phyloP scores from a whole-genome alignment of 2,329 filamentous ascomycete genomes.

The Pseudocercospora eumusae region DNA sequence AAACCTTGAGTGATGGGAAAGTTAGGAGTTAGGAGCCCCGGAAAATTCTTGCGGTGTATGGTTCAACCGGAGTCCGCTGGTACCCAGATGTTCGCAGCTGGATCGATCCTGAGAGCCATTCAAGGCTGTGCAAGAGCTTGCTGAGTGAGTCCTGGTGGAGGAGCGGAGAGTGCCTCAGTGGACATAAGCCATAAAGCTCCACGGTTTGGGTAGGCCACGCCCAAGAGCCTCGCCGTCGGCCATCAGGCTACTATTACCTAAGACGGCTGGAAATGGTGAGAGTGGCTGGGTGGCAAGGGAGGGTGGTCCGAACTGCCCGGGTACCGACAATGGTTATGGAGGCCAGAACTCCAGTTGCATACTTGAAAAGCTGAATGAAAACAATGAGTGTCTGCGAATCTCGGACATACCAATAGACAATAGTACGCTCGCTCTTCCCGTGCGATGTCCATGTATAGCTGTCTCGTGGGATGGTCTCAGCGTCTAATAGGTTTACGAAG shows the following conservation, averaged over 20 bases:
- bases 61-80: not conserved
- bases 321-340: no score
- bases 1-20: not conserved
- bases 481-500: not conserved
- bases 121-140: not conserved
- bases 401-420: not conserved
- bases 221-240: not conserved
- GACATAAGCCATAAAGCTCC: not conserved
- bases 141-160: not conserved
- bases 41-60: not conserved
- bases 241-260: not conserved
- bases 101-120: not conserved
- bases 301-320: not conserved
- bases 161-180: not conserved
- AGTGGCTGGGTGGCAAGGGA: not conserved
- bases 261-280: not conserved
- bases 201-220: not conserved
- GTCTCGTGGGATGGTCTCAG: not conserved
- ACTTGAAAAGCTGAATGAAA: not conserved
- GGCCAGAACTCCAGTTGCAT: not conserved
- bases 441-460: not conserved
- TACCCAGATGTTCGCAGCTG: not conserved
- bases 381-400: not conserved
- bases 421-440: not conserved
- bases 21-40: no score